A percentile compares a stretch with the other conserved stretches of the same genome.
Evolutionary conservation across 2,329 filamentous ascomycete genomes (phyloP).

Genomic region (Cytospora mali): DNA sequence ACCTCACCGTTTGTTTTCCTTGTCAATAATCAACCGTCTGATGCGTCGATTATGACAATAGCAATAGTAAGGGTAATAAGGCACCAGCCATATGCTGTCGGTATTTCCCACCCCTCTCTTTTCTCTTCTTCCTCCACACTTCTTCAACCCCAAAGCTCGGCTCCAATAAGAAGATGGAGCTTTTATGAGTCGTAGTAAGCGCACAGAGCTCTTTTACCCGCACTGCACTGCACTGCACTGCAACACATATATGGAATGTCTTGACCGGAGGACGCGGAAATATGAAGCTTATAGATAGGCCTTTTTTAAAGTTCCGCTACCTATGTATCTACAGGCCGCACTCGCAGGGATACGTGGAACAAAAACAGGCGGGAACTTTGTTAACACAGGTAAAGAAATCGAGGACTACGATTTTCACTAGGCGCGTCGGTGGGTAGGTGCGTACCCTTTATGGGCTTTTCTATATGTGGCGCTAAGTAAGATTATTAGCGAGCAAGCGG

Average conservation of each 20-base stretch:
- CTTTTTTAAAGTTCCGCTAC: not conserved
- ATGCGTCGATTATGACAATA: not conserved
- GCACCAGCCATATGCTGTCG: no score
- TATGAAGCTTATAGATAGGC: not conserved
- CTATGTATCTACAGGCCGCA: not conserved
- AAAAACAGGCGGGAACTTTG: constrained; percentile 9
- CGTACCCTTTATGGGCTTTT: constrained; percentile 19
- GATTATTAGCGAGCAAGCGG: constrained; percentile 19
- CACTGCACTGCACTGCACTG: not conserved
- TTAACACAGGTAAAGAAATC: constrained; percentile 5
- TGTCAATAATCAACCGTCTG: not conserved
- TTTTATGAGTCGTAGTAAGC: not conserved
- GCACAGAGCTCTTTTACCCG: not conserved
- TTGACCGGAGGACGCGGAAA: not conserved
- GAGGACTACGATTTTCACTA: constrained; percentile 5
- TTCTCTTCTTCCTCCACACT: not conserved
- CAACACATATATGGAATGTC: not conserved
- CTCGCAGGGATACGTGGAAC: constrained; percentile 16
- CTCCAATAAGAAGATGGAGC: not conserved
- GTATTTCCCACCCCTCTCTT: not conserved
- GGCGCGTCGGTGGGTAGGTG: constrained; percentile 14
- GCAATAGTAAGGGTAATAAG: not conserved
- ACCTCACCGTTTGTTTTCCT: not conserved
- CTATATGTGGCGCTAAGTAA: constrained; percentile 23
- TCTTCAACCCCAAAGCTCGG: not conserved